Base-by-base conservation (phyloP, 345 rosid genomes). In the Dimocarpus longan region DNA sequence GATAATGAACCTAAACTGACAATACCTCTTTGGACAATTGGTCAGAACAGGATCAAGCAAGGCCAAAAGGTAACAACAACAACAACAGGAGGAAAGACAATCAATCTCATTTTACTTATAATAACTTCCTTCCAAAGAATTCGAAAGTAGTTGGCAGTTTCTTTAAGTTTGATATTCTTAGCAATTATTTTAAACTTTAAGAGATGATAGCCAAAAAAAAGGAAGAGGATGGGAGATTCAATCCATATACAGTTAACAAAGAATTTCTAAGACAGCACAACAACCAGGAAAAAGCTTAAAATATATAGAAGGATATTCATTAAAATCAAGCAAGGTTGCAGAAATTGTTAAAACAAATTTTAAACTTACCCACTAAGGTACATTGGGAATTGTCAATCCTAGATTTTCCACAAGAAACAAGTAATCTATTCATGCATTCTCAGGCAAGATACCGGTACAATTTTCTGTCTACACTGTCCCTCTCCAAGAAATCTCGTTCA, bases 401-500 rank as follows among this genome's bases (percentile, higher is more conserved):
- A 73, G 66, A 80, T 73, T 75, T 75, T 26, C 75, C 62, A n/a
- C 24, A 54, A 50, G 28, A 60, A 82, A 78, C 76, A 66, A 21
- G 74, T 7, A 71, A 75, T 16, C 74, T 74, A 73, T 46, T 32
- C 67, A 69, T 18, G 82, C 74, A 24, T 44, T 56, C 60, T 85
- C 63, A 89, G 37, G 95, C 93, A 73, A 90, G 91, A 56, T 91
- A 91, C 15, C 93, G 86, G 65, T 91, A 91, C 83, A 90, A 63
- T 82, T 91, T 91, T 83, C 95, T 88, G 72, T 91, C 93, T n/a
- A 68, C 76, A 48, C 73, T 87, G 78, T 91, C 95, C 80, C 93
- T 85, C 83, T 91, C 93, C 81, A 91, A 83, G 84, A 91, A 91
- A 70, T 91, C 95, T 21, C 95, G 79, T 68, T 91, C 92, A 2